A percentile compares a stretch with the other conserved stretches of the same genome.
phyloP scores from a whole-genome alignment of 306 rosid species.

The Lotus japonicus region DNA sequence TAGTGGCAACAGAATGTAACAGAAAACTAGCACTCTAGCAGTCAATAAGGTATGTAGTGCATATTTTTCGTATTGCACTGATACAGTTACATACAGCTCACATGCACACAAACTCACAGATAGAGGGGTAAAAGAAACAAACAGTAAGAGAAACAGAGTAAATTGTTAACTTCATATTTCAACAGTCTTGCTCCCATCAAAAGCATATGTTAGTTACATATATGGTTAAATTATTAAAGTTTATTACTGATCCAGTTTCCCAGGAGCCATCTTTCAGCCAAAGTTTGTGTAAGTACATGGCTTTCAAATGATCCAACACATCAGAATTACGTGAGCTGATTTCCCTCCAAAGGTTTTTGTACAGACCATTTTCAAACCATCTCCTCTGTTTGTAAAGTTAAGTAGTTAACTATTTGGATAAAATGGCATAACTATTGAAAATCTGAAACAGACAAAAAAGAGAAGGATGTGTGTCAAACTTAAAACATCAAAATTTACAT shows the following conservation, averaged over 20 bases:
- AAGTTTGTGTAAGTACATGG: neutral
- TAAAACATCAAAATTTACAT: neutral
- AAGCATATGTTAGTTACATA: neutral
- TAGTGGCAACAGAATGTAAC: neutral
- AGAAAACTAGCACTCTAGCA: neutral
- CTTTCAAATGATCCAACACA: neutral
- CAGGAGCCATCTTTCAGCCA: neutral
- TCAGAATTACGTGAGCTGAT: neutral
- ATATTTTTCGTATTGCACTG: slow-evolving; percentile 1
- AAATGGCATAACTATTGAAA: neutral
- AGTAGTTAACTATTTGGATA: neutral
- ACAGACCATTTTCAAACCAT: neutral
- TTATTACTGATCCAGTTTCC: neutral
- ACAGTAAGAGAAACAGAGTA: neutral
- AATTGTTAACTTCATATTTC: too few species aligned
- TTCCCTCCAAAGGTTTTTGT: neutral
- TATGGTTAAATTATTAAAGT: neutral
- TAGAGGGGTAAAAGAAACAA: neutral
- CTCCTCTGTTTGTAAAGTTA: neutral
- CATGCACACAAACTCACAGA: neutral
- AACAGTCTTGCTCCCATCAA: too few species aligned
- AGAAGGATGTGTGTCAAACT: neutral
- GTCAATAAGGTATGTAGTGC: neutral
- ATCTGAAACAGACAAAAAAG: neutral
- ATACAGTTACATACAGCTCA: neutral